Conservation (phyloP, 495 filamentous ascomycete genomes). For the Aspergillus baeticus region DNA sequence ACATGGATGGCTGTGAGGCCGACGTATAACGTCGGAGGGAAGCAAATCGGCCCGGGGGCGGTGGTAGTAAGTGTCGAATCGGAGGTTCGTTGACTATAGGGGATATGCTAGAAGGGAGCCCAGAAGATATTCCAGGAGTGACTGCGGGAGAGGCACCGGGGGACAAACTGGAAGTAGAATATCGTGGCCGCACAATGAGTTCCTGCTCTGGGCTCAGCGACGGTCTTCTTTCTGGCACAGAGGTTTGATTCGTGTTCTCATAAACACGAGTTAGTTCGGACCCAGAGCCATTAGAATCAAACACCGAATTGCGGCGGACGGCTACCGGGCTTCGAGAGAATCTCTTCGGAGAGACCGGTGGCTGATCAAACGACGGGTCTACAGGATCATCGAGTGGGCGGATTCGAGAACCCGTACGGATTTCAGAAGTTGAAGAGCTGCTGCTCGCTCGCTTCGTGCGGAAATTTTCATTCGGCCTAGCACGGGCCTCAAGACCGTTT, state of each 20-base stretch:
- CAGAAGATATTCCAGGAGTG: too few relatives aligned
- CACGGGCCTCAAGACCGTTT: slow-evolving; percentile 72
- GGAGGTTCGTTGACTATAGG: slow-evolving; percentile 35
- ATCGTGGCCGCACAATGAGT: slow-evolving; percentile 36
- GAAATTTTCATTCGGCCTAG: slow-evolving; percentile 54
- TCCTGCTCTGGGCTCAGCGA: slow-evolving; percentile 35
- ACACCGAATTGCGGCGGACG: slow-evolving; percentile 33
- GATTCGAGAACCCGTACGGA: slow-evolving; percentile 57
- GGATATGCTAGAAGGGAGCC: too few relatives aligned
- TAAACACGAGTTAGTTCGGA: slow-evolving; percentile 19
- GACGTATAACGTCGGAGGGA: slow-evolving; percentile 24
- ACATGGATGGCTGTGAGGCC: slow-evolving; percentile 23
- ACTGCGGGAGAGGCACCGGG: slow-evolving; percentile 7
- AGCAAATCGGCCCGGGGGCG: slow-evolving; percentile 33
- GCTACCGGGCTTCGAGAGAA: slow-evolving; percentile 22
- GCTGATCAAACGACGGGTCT: slow-evolving; percentile 23
- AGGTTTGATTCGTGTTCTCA: slow-evolving; percentile 13
- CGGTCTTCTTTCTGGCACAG: slow-evolving; percentile 14
- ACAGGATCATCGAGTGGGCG: slow-evolving; percentile 52
- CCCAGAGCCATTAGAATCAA: slow-evolving; percentile 25
- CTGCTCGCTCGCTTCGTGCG: slow-evolving; percentile 45
- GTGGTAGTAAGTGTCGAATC: slow-evolving; percentile 59
- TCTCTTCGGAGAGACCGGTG: slow-evolving; percentile 35
- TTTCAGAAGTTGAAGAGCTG: slow-evolving; percentile 46
- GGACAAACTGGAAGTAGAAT: slow-evolving; percentile 25